Percentiles rank a stretch among this genome's conserved stretches.
These are phyloP conservation scores for Phaffomyces thermotolerans DNA, from an alignment of 805 yeast species.

Conservation along the genomic window DNA sequence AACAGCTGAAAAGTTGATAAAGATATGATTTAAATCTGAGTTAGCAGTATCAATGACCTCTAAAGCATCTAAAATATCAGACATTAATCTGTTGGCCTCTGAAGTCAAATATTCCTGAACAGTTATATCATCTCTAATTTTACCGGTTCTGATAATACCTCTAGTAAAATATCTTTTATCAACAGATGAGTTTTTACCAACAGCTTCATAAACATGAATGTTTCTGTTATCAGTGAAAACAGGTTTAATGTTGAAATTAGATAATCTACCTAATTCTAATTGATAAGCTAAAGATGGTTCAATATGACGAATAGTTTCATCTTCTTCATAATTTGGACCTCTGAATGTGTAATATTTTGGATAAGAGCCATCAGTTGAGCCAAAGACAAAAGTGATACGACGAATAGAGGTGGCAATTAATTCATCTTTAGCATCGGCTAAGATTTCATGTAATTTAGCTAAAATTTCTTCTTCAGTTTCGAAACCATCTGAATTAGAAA, in stretches of 20 bases:
- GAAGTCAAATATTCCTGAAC: slow-evolving; percentile 92
- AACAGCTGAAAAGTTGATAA: slow-evolving; percentile 93
- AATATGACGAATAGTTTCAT: slow-evolving; percentile 91
- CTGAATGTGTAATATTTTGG: slow-evolving; percentile 95
- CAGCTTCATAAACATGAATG: slow-evolving; percentile 94
- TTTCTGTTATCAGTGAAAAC: slow-evolving; percentile 94
- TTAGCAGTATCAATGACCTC: slow-evolving; percentile 92
- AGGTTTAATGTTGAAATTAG: slow-evolving; percentile 92
- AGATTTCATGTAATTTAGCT: slow-evolving; percentile 51
- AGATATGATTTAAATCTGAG: slow-evolving; percentile 94
- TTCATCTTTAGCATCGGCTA: slow-evolving; percentile 64
- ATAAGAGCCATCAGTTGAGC: slow-evolving; percentile 75
- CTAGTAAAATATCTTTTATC: slow-evolving; percentile 96
- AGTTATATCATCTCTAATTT: slow-evolving; percentile 85
- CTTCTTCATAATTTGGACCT: slow-evolving; percentile 80
- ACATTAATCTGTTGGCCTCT: slow-evolving; percentile 93
- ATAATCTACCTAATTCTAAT: slow-evolving; percentile 87
- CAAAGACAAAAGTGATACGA: slow-evolving; percentile 88
- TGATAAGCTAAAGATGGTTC: slow-evolving; percentile 99
- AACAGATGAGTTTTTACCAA: slow-evolving; percentile 86
- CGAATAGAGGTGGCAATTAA: slow-evolving; percentile 69
- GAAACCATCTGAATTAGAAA: slow-evolving; percentile 69
- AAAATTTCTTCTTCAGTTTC: slow-evolving; percentile 63
- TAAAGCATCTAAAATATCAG: slow-evolving; percentile 89
- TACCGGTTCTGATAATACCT: slow-evolving; percentile 95